phyloP scores from a whole-genome alignment of 257 asterid genomes.

The Solanum acaule region DNA sequence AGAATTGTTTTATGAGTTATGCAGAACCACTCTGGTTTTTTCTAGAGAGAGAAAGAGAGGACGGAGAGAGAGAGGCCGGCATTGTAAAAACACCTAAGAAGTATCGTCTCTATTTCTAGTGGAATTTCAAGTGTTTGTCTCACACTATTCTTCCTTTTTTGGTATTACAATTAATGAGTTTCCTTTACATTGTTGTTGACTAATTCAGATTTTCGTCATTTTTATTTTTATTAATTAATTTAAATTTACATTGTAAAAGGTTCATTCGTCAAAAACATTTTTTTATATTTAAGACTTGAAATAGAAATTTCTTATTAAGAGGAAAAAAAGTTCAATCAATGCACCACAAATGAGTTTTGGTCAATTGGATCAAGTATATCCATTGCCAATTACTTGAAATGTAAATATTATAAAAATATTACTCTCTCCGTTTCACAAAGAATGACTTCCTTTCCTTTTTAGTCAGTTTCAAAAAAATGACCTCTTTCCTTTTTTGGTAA shows the following conservation, averaged over 20 bases:
- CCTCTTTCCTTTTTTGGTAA: too few species aligned
- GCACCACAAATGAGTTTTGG: too few species aligned
- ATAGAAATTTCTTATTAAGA: too few species aligned
- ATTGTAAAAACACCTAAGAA: neutral
- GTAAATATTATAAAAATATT: neutral
- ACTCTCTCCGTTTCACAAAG: too few species aligned
- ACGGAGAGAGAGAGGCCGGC: neutral
- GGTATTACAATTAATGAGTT: neutral
- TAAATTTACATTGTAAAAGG: too few species aligned
- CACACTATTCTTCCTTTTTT: neutral
- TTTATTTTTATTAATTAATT: too few species aligned
- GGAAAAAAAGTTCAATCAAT: too few species aligned
- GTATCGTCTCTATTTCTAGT: neutral
- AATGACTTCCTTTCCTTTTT: too few species aligned
- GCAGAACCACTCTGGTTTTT: neutral
- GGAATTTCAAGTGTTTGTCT: neutral
- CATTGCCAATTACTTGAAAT: neutral
- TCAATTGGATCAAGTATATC: neutral
- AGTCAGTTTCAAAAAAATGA: too few species aligned
- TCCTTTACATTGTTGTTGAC: neutral
- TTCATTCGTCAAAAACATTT: too few species aligned
- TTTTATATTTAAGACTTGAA: too few species aligned
- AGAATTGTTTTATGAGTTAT: neutral
- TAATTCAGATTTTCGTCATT: neutral
- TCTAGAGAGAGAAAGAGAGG: neutral